Conservation (phyloP, 2,329 filamentous ascomycete genomes). For the Fusarium algeriense region DNA sequence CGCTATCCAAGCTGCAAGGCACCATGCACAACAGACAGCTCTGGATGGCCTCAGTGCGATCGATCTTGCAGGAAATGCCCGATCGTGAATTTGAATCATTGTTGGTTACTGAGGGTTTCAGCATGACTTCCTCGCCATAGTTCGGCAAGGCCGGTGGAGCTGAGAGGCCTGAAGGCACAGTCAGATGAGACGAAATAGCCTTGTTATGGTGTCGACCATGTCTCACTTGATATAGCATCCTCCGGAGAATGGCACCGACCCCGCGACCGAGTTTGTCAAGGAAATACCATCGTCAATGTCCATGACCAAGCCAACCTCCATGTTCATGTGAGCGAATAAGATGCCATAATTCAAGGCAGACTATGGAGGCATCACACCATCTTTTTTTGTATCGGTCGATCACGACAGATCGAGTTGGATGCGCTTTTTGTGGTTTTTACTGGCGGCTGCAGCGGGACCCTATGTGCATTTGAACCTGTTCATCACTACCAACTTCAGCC, state of each 20-base stretch:
- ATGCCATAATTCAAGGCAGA: not conserved
- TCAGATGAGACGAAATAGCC: slow-evolving; percentile 46
- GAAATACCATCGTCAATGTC: slow-evolving; percentile 18
- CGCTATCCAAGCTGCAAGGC: slow-evolving; percentile 45
- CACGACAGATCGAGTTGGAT: slow-evolving; percentile 13
- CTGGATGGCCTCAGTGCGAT: slow-evolving; percentile 38
- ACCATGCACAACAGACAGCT: slow-evolving; percentile 41
- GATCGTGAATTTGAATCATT: slow-evolving; percentile 49
- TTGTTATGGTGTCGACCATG: slow-evolving; percentile 47
- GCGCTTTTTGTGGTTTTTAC: slow-evolving; percentile 23
- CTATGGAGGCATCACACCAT: slow-evolving; percentile 18
- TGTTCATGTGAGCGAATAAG: slow-evolving; percentile 24
- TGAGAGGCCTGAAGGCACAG: slow-evolving; percentile 39
- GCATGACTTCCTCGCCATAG: slow-evolving; percentile 44
- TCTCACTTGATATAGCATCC: slow-evolving; percentile 44
- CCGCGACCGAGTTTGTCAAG: slow-evolving; percentile 22
- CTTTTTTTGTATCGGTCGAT: slow-evolving; percentile 18
- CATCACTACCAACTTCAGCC: slow-evolving; percentile 36
- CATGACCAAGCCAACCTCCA: slow-evolving; percentile 14
- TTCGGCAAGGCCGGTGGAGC: slow-evolving; percentile 38
- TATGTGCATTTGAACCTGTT: slow-evolving; percentile 40
- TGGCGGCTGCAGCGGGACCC: slow-evolving; percentile 39
- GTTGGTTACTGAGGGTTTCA: slow-evolving; percentile 25
- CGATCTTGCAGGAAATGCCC: slow-evolving; percentile 47
- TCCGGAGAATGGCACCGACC: slow-evolving; percentile 27